These are phyloP conservation scores for Suillus plorans DNA, from an alignment of 768 basidiomycete species.

Conservation along the genomic window DNA sequence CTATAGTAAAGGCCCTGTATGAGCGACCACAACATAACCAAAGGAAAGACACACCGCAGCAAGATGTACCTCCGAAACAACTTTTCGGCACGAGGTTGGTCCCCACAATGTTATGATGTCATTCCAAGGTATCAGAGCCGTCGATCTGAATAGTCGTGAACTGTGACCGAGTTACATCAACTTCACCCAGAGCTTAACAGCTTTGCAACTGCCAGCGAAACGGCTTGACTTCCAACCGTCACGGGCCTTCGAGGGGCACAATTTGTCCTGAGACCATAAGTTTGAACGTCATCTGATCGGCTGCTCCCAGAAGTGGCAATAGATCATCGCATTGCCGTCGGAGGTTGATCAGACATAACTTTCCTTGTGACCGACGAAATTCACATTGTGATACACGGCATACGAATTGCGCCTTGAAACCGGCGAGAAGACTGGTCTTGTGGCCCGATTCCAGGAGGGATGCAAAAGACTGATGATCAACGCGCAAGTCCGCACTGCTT, in stretches of 20 bases:
- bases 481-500: background rate
- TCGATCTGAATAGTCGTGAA: background rate
- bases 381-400: background rate
- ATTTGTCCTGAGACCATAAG: background rate
- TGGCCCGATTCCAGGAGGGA: background rate
- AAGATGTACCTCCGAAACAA: background rate
- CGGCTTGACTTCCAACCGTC: background rate
- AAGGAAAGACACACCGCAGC: background rate
- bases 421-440: background rate
- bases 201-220: background rate
- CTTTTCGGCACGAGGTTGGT: background rate
- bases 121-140: background rate
- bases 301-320: background rate
- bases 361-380: background rate
- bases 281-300: background rate
- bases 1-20: background rate
- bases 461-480: background rate
- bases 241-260: background rate
- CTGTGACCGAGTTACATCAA: background rate
- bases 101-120: background rate
- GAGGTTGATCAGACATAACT: background rate
- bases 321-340: background rate
- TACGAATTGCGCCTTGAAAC: background rate
- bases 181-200: background rate
- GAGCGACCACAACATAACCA: background rate